phyloP scores from a whole-genome alignment of 2,329 filamentous ascomycete species.

The Stagonosporopsis rhizophila region DNA sequence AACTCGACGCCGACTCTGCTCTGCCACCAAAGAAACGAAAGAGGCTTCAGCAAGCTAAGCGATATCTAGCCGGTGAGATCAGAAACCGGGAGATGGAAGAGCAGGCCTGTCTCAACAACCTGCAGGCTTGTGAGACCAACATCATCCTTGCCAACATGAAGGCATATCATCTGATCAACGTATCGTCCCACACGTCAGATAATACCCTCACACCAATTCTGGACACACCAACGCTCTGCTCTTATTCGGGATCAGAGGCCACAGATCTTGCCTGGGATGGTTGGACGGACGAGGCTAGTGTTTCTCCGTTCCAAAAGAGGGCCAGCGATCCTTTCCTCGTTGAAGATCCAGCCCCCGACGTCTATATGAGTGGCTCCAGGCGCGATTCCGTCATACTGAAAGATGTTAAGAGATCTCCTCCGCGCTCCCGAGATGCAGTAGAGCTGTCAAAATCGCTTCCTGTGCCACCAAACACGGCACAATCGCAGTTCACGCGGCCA shows the following conservation, averaged over 20 bases:
- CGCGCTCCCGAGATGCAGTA: slow-evolving; percentile 1
- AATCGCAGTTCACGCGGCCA: slow-evolving; percentile 9
- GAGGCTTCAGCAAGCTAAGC: slow-evolving; percentile 38
- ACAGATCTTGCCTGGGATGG: slow-evolving; percentile 41
- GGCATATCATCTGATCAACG: slow-evolving; percentile 19
- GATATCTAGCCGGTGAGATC: slow-evolving; percentile 41
- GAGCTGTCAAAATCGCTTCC: slow-evolving; percentile 5
- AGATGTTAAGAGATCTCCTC: slow-evolving; percentile 10
- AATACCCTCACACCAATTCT: slow-evolving; percentile 22
- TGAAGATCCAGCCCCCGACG: slow-evolving; percentile 35
- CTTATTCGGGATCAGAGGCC: slow-evolving; percentile 26
- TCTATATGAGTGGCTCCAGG: background rate
- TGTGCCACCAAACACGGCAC: slow-evolving; percentile 26
- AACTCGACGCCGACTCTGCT: slow-evolving; percentile 22
- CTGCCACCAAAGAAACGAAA: slow-evolving; percentile 38
- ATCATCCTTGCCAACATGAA: slow-evolving; percentile 36
- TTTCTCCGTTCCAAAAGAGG: slow-evolving; percentile 35
- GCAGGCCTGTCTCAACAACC: slow-evolving; percentile 37
- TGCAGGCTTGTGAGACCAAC: slow-evolving; percentile 42
- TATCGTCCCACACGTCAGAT: slow-evolving; percentile 20
- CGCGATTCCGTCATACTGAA: background rate
- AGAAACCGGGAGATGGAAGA: slow-evolving; percentile 42
- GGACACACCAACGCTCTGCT: slow-evolving; percentile 23
- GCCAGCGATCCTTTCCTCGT: slow-evolving; percentile 17
- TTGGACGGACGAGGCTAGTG: slow-evolving; percentile 34